Evolutionary conservation across 139 green algal species (phyloP).

Genomic region (Chlorella sorokiniana): DNA sequence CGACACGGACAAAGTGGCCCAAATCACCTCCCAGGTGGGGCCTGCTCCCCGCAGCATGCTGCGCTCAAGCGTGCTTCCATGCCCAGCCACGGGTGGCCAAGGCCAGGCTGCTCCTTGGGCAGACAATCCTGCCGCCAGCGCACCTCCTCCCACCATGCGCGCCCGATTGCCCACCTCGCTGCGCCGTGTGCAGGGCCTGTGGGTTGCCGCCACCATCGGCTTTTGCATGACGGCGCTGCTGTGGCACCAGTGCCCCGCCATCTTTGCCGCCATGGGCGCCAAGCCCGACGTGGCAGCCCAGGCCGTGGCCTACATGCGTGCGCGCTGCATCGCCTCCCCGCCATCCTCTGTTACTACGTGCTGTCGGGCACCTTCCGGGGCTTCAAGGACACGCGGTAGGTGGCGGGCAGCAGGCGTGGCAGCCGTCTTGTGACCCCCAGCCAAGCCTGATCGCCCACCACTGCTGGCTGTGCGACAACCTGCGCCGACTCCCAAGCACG

Average conservation of each 20-base stretch:
- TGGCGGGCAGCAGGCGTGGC: too few relatives aligned
- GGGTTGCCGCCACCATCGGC: conserved; percentile 41
- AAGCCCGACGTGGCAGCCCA: conserved; percentile 37
- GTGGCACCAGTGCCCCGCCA: conserved; percentile 17
- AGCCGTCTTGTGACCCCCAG: neutral
- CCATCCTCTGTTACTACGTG: conserved; percentile 46
- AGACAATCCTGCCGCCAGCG: neutral
- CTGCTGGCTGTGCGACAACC: neutral
- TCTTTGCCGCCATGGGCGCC: conserved; percentile 38
- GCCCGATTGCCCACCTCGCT: neutral
- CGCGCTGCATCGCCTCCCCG: conserved; percentile 43
- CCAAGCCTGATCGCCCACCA: neutral
- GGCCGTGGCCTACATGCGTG: conserved; percentile 42
- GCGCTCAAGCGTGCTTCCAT: too few relatives aligned
- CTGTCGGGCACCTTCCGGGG: conserved; percentile 44
- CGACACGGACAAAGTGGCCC: conserved; percentile 21
- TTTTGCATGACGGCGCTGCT: conserved; percentile 25
- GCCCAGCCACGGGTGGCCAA: too few relatives aligned
- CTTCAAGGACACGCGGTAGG: conserved; percentile 43
- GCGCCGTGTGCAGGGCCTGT: conserved; percentile 28
- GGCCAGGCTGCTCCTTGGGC: too few relatives aligned
- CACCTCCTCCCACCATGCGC: too few relatives aligned
- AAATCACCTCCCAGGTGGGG: conserved; percentile 22
- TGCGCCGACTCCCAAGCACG: neutral
- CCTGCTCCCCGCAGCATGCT: too few relatives aligned